Base-by-base conservation (phyloP, 805 yeast genomes). In the Maudiozyma turicensis region DNA sequence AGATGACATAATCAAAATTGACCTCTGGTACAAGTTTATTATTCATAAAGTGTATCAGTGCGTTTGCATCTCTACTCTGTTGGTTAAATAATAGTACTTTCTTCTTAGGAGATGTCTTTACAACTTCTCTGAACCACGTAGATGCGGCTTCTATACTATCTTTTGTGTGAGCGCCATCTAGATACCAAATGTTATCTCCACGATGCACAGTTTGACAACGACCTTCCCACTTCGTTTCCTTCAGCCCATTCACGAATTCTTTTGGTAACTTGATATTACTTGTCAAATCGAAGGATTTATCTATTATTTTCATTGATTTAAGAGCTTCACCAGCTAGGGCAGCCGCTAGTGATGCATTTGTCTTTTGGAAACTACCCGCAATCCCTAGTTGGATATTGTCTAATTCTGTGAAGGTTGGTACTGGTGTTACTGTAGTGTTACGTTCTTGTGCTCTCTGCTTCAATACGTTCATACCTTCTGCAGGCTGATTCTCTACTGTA, bases 121-220 rank as follows among this genome's bases (percentile, higher is more conserved):
- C 54, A 20, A 51, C 59, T 5, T 63, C 57, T 37, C 66, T 69
- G 58, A 84, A 87, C 99, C 99, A 93, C 8, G 67, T 68, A 0
- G 91, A 75, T 0, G 96, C 86, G n/a, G 82, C 95, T 32, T 73
- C 72, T 28, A 95, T 77, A 51, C 96, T 86, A 59, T 93, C 99
- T 43, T 76, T 69, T 0, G 99, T 93, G 59, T 93, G 99, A 0
- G 99, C 98, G 15, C 99, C 99, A 68, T 93, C 99, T 13, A 91
- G 68, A 54, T 69, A 82, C 95, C 96, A 93, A n/a, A 75, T 77
- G 28, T 71, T 69, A 13, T 69, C 66, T 29, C 71, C 70, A 28
- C 70, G 74, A 6, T 57, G 52, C 32, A 87, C 66, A 1, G 80
- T 73, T 68, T 95, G 97, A 58, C 98, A 91, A 57, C 99, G 74